These are phyloP conservation scores for Scutellaria baicalensis DNA, from an alignment of 257 asterid genomes.

Conservation along the genomic window DNA sequence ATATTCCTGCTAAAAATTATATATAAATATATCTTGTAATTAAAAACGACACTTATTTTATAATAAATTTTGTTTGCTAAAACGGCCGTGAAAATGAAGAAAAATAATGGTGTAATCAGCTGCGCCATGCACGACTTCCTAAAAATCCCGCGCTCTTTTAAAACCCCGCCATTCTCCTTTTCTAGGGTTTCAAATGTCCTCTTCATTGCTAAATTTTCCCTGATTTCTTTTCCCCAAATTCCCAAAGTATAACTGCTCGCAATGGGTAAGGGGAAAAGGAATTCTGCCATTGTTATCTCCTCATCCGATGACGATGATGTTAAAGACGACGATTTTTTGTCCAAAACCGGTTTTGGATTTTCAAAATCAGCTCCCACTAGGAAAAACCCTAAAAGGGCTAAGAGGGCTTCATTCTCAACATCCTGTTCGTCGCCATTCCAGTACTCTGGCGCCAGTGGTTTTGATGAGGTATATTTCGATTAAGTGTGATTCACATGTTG, in stretches of 20 bases:
- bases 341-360: conserved; percentile 20
- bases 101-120: no score
- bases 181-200: conserved; percentile 16
- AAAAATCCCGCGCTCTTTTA: conserved; percentile 23
- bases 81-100: no score
- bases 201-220: neutral
- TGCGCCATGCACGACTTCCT: no score
- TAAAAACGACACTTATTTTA: no score
- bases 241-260: neutral
- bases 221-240: neutral
- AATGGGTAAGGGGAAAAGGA: conserved; percentile 70
- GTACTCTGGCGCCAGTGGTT: conserved; percentile 26
- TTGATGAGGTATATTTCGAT: conserved; percentile 41
- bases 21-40: no score
- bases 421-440: conserved; percentile 30
- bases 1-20: no score
- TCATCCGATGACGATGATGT: conserved; percentile 60
- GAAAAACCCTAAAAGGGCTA: conserved; percentile 50
- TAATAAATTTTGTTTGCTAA: no score
- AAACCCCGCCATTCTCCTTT: neutral
- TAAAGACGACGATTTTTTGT: conserved; percentile 16
- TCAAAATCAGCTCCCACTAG: conserved; percentile 48
- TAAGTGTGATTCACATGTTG: neutral
- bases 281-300: conserved; percentile 35
- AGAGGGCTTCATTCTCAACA: conserved; percentile 32